Conservation (phyloP, 1,284 basidiomycete genomes). For the Malassezia obtusa region DNA sequence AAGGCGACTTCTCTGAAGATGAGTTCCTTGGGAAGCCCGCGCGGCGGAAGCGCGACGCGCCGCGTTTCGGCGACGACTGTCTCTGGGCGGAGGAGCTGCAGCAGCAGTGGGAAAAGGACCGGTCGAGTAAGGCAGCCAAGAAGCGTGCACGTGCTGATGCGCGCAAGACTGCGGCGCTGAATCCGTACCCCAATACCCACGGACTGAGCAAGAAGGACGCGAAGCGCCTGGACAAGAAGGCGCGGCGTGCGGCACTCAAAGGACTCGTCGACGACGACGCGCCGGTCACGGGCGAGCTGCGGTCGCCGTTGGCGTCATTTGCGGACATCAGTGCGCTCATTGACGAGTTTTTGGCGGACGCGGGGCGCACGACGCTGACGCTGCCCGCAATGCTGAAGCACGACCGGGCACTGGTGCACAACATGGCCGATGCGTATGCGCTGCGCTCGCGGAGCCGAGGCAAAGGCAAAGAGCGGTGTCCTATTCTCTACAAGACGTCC, state of each 20-base stretch:
- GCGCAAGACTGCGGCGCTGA: constrained; percentile 54
- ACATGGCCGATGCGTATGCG: constrained; percentile 37
- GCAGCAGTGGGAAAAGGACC: constrained; percentile 50
- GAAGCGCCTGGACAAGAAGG: constrained; percentile 24
- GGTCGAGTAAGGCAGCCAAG: constrained; percentile 26
- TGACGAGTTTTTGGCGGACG: constrained; percentile 27
- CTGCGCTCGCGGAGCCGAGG: constrained; percentile 35
- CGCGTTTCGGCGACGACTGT: constrained; percentile 34
- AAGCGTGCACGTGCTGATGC: constrained; percentile 39
- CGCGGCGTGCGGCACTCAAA: constrained; percentile 23
- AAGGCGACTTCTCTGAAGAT: not conserved
- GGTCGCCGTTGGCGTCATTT: constrained; percentile 20
- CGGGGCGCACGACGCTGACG: constrained; percentile 30
- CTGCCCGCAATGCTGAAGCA: constrained; percentile 46
- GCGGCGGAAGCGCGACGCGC: not conserved
- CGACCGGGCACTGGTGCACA: constrained; percentile 41
- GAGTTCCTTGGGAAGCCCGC: not conserved
- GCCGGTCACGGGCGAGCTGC: constrained; percentile 6
- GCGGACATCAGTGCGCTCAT: constrained; percentile 36
- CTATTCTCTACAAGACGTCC: constrained; percentile 41
- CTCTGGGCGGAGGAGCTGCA: constrained; percentile 59
- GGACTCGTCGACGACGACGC: constrained; percentile 18
- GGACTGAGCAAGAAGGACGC: constrained; percentile 28
- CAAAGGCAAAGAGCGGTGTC: constrained; percentile 31
- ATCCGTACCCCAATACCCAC: constrained; percentile 48